These are phyloP conservation scores for Chlorella sp. DNA, from an alignment of 139 green algal species.

Conservation along the genomic window DNA sequence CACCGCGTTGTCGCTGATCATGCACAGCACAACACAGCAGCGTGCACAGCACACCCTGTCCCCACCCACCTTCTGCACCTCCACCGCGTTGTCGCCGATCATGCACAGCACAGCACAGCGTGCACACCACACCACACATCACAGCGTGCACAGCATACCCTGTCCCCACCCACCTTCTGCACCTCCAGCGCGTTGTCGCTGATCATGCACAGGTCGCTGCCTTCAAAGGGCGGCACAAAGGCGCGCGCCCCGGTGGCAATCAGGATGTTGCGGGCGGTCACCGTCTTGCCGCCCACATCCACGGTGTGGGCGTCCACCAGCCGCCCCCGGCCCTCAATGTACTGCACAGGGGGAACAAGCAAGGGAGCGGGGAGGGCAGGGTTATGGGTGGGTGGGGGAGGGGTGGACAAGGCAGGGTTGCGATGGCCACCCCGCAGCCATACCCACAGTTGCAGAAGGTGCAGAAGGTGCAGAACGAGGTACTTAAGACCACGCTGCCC, in stretches of 20 bases:
- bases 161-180: slow-evolving; percentile 57
- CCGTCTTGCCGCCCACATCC: slow-evolving; percentile 48
- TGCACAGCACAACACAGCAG: background rate
- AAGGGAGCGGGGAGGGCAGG: background rate
- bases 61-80: slow-evolving; percentile 8
- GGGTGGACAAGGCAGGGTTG: too few relatives aligned
- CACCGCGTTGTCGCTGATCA: background rate
- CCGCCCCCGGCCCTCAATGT: slow-evolving; percentile 81
- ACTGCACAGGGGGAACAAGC: slow-evolving; percentile 9
- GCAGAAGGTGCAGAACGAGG: too few relatives aligned
- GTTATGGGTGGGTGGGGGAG: too few relatives aligned
- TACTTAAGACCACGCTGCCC: too few relatives aligned
- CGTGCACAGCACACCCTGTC: background rate
- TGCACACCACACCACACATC: too few relatives aligned
- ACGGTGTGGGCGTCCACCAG: slow-evolving; percentile 91
- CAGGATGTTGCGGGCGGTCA: slow-evolving; percentile 86
- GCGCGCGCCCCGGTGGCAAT: slow-evolving; percentile 88
- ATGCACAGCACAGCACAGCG: background rate
- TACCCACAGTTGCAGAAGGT: too few relatives aligned
- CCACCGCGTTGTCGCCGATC: background rate
- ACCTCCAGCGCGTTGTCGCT: slow-evolving; percentile 93
- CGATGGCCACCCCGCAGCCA: too few relatives aligned
- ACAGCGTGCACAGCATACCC: background rate
- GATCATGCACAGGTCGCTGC: slow-evolving; percentile 89
- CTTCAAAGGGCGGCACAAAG: slow-evolving; percentile 83